Evolutionary conservation across 306 rosid species (phyloP).

Genomic region (Begonia masoniana): DNA sequence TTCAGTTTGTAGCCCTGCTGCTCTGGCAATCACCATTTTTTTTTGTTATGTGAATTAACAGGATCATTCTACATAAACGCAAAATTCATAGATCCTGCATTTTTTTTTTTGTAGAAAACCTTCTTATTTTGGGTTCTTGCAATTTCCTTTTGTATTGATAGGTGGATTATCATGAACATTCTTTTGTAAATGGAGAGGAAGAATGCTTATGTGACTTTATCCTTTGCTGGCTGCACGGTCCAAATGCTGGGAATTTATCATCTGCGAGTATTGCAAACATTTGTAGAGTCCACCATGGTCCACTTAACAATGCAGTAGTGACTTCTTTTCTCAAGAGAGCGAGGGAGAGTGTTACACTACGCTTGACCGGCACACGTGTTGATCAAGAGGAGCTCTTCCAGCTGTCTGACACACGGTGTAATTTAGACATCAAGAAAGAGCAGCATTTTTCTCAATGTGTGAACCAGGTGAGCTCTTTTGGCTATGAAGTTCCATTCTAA

Average conservation of each 20-base stretch:
- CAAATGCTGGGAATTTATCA: conserved; percentile 21
- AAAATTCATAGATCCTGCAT: no score
- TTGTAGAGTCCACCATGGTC: conserved; percentile 30
- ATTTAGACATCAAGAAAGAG: conserved; percentile 7
- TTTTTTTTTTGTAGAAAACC: no score
- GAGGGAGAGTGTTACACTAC: conserved; percentile 16
- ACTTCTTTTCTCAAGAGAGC: conserved; percentile 29
- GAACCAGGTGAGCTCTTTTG: conserved; percentile 24
- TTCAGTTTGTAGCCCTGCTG: no score
- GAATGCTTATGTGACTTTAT: conserved; percentile 39
- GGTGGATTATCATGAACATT: conserved; percentile 39
- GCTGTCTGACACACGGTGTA: background rate
- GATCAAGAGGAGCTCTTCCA: no score
- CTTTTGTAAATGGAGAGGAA: conserved; percentile 28
- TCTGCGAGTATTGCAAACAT: conserved; percentile 20
- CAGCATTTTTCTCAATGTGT: conserved; percentile 13
- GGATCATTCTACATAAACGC: no score
- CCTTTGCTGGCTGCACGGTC: conserved; percentile 59
- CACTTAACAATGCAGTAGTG: conserved; percentile 26
- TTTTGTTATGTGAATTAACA: no score
- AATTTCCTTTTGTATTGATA: conserved; percentile 11
- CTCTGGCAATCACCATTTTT: no score
- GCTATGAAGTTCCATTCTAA: background rate
- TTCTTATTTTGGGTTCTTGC: no score
- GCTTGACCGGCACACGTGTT: no score